Evolutionary conservation across 2,329 filamentous ascomycete species (phyloP).

Genomic region (Clonostachys rhizophaga): DNA sequence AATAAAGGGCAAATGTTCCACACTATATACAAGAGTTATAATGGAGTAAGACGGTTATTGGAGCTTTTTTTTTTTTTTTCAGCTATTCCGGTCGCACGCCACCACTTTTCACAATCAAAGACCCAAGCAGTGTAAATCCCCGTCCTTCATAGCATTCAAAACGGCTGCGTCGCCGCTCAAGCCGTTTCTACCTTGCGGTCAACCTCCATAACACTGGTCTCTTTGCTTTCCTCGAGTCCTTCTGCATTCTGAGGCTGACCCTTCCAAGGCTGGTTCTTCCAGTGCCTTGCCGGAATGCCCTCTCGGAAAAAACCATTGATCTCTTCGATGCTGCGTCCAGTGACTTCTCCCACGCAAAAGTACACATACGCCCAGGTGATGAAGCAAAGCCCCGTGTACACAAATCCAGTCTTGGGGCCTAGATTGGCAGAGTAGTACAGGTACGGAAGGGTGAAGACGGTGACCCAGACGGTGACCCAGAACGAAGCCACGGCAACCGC

Average conservation of each 20-base stretch:
- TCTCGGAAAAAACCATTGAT: conserved; percentile 15
- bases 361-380: conserved; percentile 27
- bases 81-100: no score
- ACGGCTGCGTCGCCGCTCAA: no score
- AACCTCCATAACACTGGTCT: no score
- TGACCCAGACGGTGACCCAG: conserved; percentile 34
- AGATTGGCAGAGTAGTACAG: conserved; percentile 30
- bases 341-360: conserved; percentile 24
- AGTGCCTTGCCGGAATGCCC: conserved; percentile 15
- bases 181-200: no score
- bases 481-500: conserved; percentile 34
- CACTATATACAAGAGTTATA: no score
- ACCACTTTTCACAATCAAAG: no score
- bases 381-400: conserved; percentile 24
- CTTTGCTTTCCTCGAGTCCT: no score
- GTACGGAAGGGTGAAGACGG: conserved; percentile 31
- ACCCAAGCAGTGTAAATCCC: no score
- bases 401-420: conserved; percentile 30
- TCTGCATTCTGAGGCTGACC: neutral
- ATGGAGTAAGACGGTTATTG: no score
- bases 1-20: no score
- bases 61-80: no score
- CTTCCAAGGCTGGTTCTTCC: conserved; percentile 13
- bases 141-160: no score
- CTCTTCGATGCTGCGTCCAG: conserved; percentile 17